Evolutionary conservation across 1,284 basidiomycete species (phyloP), one percentile per base, ranked within the genome.

Genomic region (Salmacisia buchloeana): DNA sequence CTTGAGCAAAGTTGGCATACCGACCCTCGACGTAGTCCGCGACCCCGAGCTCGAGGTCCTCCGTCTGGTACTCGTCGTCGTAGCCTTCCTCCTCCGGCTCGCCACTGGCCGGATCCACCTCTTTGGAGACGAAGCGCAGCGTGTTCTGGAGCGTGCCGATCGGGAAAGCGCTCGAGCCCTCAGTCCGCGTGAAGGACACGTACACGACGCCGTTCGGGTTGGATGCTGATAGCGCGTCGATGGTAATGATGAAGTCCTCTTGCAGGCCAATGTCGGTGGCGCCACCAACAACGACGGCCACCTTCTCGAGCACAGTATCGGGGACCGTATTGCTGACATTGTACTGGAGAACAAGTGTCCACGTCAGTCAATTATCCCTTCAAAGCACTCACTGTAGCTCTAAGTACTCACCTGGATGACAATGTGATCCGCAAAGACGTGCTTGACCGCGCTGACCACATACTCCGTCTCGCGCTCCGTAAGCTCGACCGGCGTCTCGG

Each of bases 391-490:
- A 7, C 23, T 76, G 84, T 63, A 76, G 90, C 91, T 85, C 93
- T 93, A 86, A 97, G 94, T 7, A 54, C 49, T 54, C 27, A 54
- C 49, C 29, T 54, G 49, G 49, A 54, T 33, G 43, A 99, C 94
- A 67, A 98, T 81, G 80, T 98, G 91, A 67, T 93, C 91, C 80
- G 88, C 89, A 86, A 93, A 99, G 62, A 97, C 86, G 81, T 98
- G 96, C 83, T 97, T 98, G 81, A 97, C 91, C 69, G 90, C 92
- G 15, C 89, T 87, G 62, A 97, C 94, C 73, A 96, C 92, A 80
- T 98, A 99, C 82, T 98, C 96, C 6, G 94, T 98, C 82, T 97
- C 96, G 78, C 86, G 89, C 83, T 99, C 96, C 33, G 96, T 98
- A 65, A 98, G 87, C 73, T 89, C 89, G 34, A 85, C 83, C 6